Conservation (phyloP, 345 rosid species). For the Cardamine chenopodiifolia region DNA sequence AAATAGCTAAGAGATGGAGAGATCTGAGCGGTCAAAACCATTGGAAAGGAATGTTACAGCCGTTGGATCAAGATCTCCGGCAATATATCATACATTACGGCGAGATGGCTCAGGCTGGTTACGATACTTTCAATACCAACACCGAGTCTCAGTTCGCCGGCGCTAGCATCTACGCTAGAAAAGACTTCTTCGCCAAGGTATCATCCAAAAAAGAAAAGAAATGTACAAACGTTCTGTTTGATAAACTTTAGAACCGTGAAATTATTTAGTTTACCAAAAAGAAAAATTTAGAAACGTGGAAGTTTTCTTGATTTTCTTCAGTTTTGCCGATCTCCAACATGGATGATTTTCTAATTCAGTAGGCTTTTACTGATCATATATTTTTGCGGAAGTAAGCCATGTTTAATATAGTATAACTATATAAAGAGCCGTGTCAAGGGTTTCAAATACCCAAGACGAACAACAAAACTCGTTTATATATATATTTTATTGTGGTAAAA, state of each 20-base stretch:
- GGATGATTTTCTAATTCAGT: neutral
- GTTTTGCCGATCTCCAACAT: neutral
- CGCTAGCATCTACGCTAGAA: slow-evolving; percentile 57
- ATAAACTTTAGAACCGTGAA: neutral
- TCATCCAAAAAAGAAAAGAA: neutral
- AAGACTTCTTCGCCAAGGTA: slow-evolving; percentile 57
- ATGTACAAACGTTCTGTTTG: neutral
- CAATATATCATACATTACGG: slow-evolving; percentile 72
- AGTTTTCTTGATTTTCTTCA: neutral
- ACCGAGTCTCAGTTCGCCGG: slow-evolving; percentile 67
- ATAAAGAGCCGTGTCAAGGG: no score
- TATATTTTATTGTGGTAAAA: no score
- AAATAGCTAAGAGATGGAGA: slow-evolving; percentile 62
- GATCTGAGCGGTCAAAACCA: slow-evolving; percentile 60
- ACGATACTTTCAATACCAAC: slow-evolving; percentile 65
- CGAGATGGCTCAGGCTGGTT: slow-evolving; percentile 80
- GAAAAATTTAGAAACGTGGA: neutral
- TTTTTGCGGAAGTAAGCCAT: neutral
- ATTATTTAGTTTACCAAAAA: neutral
- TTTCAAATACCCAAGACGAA: no score
- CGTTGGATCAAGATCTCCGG: slow-evolving; percentile 76
- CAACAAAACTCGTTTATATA: no score
- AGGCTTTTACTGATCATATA: neutral
- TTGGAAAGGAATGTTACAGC: slow-evolving; percentile 67
- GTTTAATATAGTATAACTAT: no score